Base-by-base conservation (phyloP, 768 basidiomycete genomes). In the Boletellus ananiceps region DNA sequence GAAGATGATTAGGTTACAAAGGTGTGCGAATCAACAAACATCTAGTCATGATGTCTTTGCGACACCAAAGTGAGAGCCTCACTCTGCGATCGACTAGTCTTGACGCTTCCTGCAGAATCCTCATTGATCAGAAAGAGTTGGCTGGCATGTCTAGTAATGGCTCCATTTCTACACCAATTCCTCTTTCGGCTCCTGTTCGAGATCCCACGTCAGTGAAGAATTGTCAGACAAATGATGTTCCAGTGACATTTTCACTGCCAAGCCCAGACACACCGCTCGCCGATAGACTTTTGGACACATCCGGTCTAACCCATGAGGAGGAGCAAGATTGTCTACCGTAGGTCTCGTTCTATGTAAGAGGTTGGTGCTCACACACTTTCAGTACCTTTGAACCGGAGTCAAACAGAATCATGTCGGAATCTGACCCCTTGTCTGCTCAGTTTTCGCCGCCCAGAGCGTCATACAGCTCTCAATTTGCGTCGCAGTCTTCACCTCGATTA, bases 251-350 rank as follows among this genome's bases (percentile, higher is more conserved):
- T 40, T 51, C 31, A 32, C 16, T 11, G 15, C 27, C 8, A 41
- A 64, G 58, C 43, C 37, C 32, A 39, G 50, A 32, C n/a, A 39
- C 29, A 5, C 37, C 40, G 1, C 38, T 25, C 5, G 40, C 46
- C 1, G 45, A 48, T 8, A 19, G 19, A 8, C 13, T 21, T 4
- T 12, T 2, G 6, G 44, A 51, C n/a, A 35, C 19, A 8, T 40
- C 32, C 1, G 40, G 36, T 44, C 23, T 31, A n/a, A 36, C 19
- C 15, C 45, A 33, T n/a, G 40, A 49, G 2, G 58, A 57, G 19
- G 58, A 63, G 35, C 23, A 33, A 8, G 56, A 58, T 46, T 52
- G 8, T 47, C 36, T 63, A 47, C 61, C 59, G 58, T 58, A 48
- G 19, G 62, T 5, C 13, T 39, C 40, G 11, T 37, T 37, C 16